Percentiles rank a stretch among this genome's conserved stretches.
Evolutionary conservation across 2,329 filamentous ascomycete species (phyloP).

Genomic region (Aureobasidium sp.): DNA sequence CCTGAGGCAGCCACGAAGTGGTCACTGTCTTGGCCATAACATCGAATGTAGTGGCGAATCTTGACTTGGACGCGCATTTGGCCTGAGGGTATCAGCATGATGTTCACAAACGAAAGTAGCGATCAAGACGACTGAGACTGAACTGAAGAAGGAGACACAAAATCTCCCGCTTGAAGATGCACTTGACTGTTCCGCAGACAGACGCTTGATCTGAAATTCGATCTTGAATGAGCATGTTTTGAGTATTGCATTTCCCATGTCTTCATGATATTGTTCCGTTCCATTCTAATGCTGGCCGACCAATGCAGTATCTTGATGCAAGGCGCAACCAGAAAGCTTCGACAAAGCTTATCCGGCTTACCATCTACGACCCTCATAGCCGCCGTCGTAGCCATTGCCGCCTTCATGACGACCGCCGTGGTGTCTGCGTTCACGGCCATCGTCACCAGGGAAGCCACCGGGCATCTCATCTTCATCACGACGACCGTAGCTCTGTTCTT

Average conservation of each 20-base stretch:
- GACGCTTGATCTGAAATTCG: background rate
- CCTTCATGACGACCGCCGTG: background rate
- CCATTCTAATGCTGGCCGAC: background rate
- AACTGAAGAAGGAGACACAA: no score
- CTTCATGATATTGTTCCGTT: background rate
- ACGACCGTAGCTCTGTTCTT: background rate
- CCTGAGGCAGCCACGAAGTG: background rate
- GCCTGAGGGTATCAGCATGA: no score
- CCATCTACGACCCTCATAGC: slow-evolving; percentile 9
- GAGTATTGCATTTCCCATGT: background rate
- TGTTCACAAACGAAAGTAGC: no score
- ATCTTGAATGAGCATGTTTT: background rate
- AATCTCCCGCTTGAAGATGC: no score
- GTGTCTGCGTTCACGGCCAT: slow-evolving; percentile 1
- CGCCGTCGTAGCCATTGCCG: background rate
- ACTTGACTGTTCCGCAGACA: background rate
- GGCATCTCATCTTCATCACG: slow-evolving; percentile 8
- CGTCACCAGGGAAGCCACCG: background rate
- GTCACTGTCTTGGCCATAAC: background rate
- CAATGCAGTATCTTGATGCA: background rate
- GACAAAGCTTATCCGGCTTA: background rate
- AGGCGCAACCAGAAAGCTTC: background rate
- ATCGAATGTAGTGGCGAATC: background rate
- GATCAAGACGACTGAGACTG: no score
- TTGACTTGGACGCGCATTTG: background rate